phyloP scores from a whole-genome alignment of 1,284 basidiomycete species.

The Volvariella surrecta region DNA sequence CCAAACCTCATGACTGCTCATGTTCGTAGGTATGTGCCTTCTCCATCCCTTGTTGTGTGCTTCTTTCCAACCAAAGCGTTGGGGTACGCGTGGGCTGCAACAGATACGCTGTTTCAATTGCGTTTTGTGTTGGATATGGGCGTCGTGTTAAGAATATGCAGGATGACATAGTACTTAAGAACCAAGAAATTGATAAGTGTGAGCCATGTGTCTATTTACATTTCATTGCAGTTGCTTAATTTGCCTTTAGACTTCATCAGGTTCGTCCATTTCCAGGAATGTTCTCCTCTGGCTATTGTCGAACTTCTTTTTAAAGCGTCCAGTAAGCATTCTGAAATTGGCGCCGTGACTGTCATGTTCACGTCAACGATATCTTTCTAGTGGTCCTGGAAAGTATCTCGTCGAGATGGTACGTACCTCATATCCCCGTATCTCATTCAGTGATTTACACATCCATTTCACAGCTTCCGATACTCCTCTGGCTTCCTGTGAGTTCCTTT shows the following conservation, averaged over 20 bases:
- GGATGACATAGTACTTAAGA: conserved; percentile 19
- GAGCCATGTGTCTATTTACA: conserved; percentile 5
- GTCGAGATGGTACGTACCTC: conserved; percentile 13
- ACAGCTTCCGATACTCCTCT: conserved; percentile 19
- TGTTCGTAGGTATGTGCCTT: conserved; percentile 13
- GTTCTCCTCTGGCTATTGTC: no score
- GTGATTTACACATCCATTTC: not conserved
- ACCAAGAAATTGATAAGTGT: conserved; percentile 18
- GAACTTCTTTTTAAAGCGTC: no score
- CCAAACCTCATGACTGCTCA: conserved; percentile 10
- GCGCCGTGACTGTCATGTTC: no score
- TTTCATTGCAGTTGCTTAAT: not conserved
- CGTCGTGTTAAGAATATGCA: conserved; percentile 19
- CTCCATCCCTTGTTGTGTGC: not conserved
- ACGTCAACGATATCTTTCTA: not conserved
- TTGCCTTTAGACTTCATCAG: not conserved
- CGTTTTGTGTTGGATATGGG: conserved; percentile 23
- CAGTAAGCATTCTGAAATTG: not conserved
- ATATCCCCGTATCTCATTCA: not conserved
- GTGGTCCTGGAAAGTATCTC: conserved; percentile 12
- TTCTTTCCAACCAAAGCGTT: no score
- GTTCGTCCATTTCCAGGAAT: conserved; percentile 1
- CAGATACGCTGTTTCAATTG: conserved; percentile 24
- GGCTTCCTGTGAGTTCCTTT: conserved; percentile 16
- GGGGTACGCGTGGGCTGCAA: not conserved